phyloP scores from a whole-genome alignment of 306 rosid genomes.

The Casuarina equisetifolia region DNA sequence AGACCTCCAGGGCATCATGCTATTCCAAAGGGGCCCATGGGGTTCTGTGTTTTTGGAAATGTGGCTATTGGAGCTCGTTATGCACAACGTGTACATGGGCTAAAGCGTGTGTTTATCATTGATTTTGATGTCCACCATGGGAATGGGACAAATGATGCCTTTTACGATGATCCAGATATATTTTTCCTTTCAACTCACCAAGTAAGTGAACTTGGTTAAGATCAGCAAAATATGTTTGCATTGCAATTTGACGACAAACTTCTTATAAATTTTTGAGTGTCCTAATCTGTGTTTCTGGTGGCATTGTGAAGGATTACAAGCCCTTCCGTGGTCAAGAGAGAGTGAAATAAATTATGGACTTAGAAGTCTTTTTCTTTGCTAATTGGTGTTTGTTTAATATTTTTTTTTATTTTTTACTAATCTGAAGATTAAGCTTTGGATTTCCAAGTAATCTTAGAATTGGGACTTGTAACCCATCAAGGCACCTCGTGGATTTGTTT shows the following conservation, averaged over 20 bases:
- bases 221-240: background rate
- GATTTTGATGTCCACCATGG: conserved; percentile 97
- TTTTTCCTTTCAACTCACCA: conserved; percentile 95
- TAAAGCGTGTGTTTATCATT: conserved; percentile 81
- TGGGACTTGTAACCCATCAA: too few relatives aligned
- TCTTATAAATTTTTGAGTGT: background rate
- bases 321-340: too few relatives aligned
- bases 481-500: too few relatives aligned
- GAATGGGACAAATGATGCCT: conserved; percentile 93
- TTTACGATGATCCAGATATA: conserved; percentile 82
- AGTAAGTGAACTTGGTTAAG: conserved; percentile 48
- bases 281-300: background rate
- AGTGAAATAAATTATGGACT: too few relatives aligned
- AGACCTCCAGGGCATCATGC: conserved; percentile 99
- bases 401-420: too few relatives aligned
- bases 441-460: too few relatives aligned
- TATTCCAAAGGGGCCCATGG: conserved; percentile 91
- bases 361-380: too few relatives aligned
- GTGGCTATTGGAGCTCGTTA: conserved; percentile 91
- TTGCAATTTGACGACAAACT: conserved; percentile 24
- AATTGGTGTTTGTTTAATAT: too few relatives aligned
- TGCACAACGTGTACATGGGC: conserved; percentile 80
- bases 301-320: too few relatives aligned
- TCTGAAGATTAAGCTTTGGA: too few relatives aligned
- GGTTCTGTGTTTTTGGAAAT: conserved; percentile 90